Evolutionary conservation across 495 filamentous ascomycete genomes (phyloP), one percentile per base, ranked within the genome.

Genomic region (Sordaria brevicollis): DNA sequence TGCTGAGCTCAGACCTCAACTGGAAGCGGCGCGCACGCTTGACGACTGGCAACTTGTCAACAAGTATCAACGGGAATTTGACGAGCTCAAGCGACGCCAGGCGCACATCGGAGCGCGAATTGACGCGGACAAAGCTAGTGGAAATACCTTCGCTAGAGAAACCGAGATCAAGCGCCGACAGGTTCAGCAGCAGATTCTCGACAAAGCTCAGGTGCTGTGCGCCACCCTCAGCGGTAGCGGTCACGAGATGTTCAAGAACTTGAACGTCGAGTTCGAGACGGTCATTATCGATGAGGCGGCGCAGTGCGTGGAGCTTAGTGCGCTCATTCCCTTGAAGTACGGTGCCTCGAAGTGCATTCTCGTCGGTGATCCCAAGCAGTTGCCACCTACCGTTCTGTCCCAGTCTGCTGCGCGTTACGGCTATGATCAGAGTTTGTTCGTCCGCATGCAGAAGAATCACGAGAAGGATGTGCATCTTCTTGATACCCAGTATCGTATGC

Each of bases 281-380:
- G 95, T 99, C 71, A 91, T 99, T 75, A 97, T 99, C 75, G 95
- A 99, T 75, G 95, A 99, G 84, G 95, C 95, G 2, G 95, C 95
- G 21, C 95, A 99, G 83, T 99, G 93, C 71, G 95, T 99, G 72
- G 95, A 99, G 81, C 85, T 99, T 78, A 97, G 93, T 75, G 94
- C 96, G 19, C 86, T 99, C 25, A 99, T 99, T 72, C 95, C 95
- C 6, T 86, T 99, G 33, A 99, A 99, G 79, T 99, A 98, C 74
- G 95, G 95, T 25, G 97, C 93, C 78, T 90, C 92, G 15, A 98
- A 97, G 79, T 98, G 96, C 80, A 92, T 99, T 70, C 88, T 99
- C 35, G 95, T 99, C 33, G 95, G 95, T 81, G 95, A 99, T 82
- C 95, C 95, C 0, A 97, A 99, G 76, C 95, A 99, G 76, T 82